Evolutionary conservation across 176 grass and related monocot genomes (phyloP).

Genomic region (Bonia amplexicaulis): DNA sequence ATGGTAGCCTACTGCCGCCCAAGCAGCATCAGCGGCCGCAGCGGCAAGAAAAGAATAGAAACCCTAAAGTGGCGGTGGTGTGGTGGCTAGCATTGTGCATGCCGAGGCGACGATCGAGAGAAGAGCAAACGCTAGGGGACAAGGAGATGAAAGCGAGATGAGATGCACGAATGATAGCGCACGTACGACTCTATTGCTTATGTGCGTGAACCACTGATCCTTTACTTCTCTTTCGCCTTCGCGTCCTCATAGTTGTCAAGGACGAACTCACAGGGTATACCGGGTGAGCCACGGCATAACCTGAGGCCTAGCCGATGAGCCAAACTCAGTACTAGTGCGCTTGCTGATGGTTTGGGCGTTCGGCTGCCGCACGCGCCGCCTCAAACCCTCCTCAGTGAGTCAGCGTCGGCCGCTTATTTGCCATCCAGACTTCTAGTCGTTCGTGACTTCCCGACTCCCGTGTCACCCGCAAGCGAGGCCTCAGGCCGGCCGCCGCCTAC

Average conservation of each 20-base stretch:
- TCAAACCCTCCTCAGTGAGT: too few species aligned
- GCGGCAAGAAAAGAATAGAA: slow-evolving; percentile 50
- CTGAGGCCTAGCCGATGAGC: too few species aligned
- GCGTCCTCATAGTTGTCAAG: slow-evolving; percentile 15
- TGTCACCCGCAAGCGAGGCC: too few species aligned
- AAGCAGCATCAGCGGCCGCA: slow-evolving; percentile 10
- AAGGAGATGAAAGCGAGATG: slow-evolving; percentile 17
- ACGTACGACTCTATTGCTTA: background rate
- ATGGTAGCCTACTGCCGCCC: background rate
- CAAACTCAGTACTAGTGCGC: too few species aligned
- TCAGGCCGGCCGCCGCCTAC: too few species aligned
- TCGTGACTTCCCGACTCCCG: too few species aligned
- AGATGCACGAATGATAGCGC: slow-evolving; percentile 8
- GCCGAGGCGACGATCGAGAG: background rate
- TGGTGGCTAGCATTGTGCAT: background rate
- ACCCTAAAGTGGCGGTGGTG: slow-evolving; percentile 42
- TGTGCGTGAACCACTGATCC: background rate
- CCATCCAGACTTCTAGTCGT: too few species aligned
- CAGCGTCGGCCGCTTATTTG: too few species aligned
- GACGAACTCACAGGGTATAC: too few species aligned
- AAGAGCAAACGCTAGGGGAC: slow-evolving; percentile 28
- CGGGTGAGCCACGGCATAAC: too few species aligned
- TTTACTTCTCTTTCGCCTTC: background rate
- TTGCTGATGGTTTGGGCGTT: too few species aligned
- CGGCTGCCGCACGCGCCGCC: too few species aligned